These are phyloP conservation scores for Exophiala alcalophila DNA, from an alignment of 2,329 filamentous ascomycete species.

Conservation along the genomic window DNA sequence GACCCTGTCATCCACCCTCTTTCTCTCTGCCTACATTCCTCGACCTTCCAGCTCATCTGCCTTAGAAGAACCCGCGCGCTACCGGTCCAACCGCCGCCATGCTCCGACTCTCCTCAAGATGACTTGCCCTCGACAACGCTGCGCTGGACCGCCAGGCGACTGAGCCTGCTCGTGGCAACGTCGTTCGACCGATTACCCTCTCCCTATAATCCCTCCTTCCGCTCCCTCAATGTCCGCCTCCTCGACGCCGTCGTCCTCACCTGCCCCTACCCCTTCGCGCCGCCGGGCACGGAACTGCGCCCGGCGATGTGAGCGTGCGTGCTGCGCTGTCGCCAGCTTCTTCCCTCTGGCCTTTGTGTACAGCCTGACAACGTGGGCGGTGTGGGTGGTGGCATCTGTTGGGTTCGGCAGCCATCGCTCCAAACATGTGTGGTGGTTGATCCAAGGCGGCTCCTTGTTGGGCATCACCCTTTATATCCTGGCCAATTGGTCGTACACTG, in stretches of 20 bases:
- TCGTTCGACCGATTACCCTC: not conserved
- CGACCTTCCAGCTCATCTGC: not conserved
- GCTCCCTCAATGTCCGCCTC: conserved; percentile 23
- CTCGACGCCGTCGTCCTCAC: conserved; percentile 36
- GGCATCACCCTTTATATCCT: conserved; percentile 71
- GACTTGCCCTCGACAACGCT: conserved; percentile 10
- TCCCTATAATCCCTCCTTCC: conserved; percentile 2
- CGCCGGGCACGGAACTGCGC: conserved; percentile 44
- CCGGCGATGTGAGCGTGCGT: conserved; percentile 69
- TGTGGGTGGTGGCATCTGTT: conserved; percentile 79
- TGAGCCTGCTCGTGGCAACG: not conserved
- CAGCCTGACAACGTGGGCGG: conserved; percentile 84
- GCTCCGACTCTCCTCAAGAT: conserved; percentile 15
- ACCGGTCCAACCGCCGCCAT: conserved; percentile 13
- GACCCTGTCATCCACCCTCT: conserved; percentile 1
- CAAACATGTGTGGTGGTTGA: conserved; percentile 23
- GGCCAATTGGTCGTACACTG: conserved; percentile 85
- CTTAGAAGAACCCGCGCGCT: not conserved
- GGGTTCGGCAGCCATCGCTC: conserved; percentile 41
- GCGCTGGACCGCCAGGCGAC: conserved; percentile 17
- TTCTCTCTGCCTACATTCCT: not conserved
- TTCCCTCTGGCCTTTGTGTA: conserved; percentile 91
- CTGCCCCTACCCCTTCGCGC: conserved; percentile 41
- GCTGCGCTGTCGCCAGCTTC: conserved; percentile 74
- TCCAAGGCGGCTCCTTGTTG: conserved; percentile 51